These are phyloP conservation scores for Curvularia lunata DNA, from an alignment of 2,329 filamentous ascomycete genomes.

Conservation along the genomic window DNA sequence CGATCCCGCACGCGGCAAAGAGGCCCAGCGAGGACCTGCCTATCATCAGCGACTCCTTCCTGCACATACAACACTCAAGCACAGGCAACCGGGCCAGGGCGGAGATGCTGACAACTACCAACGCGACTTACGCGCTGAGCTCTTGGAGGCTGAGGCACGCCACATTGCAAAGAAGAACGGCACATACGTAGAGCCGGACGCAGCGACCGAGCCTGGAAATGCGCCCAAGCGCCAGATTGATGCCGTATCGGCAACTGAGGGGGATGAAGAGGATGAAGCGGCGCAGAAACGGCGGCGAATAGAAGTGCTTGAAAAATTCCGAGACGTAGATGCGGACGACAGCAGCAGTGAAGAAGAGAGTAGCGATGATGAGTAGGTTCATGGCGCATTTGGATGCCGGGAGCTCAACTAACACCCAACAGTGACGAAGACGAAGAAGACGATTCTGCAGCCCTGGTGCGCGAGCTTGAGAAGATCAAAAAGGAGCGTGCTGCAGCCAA, in stretches of 20 bases:
- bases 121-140: slow-evolving; percentile 86
- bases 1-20: slow-evolving; percentile 94
- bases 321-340: slow-evolving; percentile 83
- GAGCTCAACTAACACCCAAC: slow-evolving; percentile 20
- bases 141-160: slow-evolving; percentile 84
- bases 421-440: slow-evolving; percentile 68
- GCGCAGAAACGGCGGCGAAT: slow-evolving; percentile 80
- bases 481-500: slow-evolving; percentile 81
- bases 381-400: neutral
- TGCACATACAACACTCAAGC: slow-evolving; percentile 89
- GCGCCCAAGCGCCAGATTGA: slow-evolving; percentile 71
- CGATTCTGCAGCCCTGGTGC: slow-evolving; percentile 85
- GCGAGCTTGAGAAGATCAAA: slow-evolving; percentile 93
- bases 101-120: slow-evolving; percentile 72
- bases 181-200: slow-evolving; percentile 58
- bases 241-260: slow-evolving; percentile 51
- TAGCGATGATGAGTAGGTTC: slow-evolving; percentile 63
- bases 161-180: slow-evolving; percentile 87
- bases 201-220: slow-evolving; percentile 48
- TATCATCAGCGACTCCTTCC: slow-evolving; percentile 96
- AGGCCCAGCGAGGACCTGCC: slow-evolving; percentile 88
- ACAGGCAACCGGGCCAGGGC: slow-evolving; percentile 83
- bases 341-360: slow-evolving; percentile 61
- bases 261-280: slow-evolving; percentile 67
- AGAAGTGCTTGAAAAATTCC: slow-evolving; percentile 80